Evolutionary conservation across 495 filamentous ascomycete genomes (phyloP).

Genomic region (Podospora conica): DNA sequence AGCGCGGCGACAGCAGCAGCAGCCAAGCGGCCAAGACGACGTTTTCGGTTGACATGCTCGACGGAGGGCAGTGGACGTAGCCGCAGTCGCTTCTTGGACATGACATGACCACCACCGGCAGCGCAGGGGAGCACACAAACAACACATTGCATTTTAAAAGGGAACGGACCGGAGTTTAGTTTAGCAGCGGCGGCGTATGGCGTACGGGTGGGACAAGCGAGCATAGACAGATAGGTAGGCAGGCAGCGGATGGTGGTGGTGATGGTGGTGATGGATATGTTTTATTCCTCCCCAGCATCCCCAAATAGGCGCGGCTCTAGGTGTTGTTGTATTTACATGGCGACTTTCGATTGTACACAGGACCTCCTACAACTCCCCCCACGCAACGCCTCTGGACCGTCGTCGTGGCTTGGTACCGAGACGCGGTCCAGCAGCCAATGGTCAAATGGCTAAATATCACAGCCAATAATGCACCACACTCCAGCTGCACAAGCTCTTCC

Average conservation of each 20-base stretch:
- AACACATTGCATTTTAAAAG: background rate
- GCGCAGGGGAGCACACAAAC: background rate
- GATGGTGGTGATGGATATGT: background rate
- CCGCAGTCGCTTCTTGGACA: too few relatives aligned
- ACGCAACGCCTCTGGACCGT: too few relatives aligned
- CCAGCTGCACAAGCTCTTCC: background rate
- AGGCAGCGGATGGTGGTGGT: background rate
- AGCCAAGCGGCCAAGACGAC: background rate
- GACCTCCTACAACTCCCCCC: background rate
- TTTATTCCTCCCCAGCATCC: background rate
- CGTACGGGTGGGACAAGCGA: background rate
- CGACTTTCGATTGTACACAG: background rate
- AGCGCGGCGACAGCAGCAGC: too few relatives aligned
- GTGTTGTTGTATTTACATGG: background rate
- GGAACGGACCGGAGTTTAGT: too few relatives aligned
- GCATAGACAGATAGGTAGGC: slow-evolving; percentile 6
- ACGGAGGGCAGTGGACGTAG: background rate
- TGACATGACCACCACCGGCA: too few relatives aligned
- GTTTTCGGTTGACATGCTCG: background rate
- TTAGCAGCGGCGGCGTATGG: slow-evolving; percentile 1
- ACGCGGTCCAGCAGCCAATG: background rate
- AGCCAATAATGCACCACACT: background rate
- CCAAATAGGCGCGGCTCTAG: background rate
- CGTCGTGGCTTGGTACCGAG: background rate
- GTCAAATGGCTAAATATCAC: background rate